These are phyloP conservation scores for Withania somnifera DNA, from an alignment of 305 asterid genomes.

Conservation along the genomic window DNA sequence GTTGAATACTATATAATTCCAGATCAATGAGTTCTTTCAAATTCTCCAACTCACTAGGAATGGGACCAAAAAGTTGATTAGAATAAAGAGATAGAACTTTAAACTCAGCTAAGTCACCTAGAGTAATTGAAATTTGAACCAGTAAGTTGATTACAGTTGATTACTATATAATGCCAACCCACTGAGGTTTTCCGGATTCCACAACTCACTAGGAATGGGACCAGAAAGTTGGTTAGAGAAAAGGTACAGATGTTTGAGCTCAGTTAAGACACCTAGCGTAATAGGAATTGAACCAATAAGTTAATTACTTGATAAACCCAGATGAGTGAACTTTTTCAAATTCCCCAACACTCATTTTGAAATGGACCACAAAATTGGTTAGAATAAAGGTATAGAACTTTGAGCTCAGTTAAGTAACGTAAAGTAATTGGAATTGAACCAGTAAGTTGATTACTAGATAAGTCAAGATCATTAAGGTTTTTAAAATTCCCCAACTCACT, in stretches of 20 bases:
- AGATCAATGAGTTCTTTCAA: too few species aligned
- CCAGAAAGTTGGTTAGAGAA: neutral
- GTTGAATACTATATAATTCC: too few species aligned
- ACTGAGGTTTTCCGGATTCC: neutral
- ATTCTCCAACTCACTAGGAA: too few species aligned
- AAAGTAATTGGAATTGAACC: neutral
- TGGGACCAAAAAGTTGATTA: too few species aligned
- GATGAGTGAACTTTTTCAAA: neutral
- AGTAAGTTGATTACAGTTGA: too few species aligned
- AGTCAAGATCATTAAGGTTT: neutral
- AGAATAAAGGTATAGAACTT: neutral
- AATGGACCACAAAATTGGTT: constrained; percentile 8
- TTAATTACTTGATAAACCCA: neutral
- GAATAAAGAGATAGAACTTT: too few species aligned
- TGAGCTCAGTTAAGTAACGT: neutral
- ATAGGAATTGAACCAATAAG: neutral
- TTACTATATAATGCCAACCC: too few species aligned
- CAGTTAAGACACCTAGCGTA: neutral
- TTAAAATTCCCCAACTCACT: neutral
- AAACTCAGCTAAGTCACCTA: too few species aligned
- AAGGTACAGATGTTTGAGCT: neutral
- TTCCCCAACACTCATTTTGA: neutral
- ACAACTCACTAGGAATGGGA: constrained; percentile 9
- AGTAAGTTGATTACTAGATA: neutral
- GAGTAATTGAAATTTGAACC: too few species aligned